A percentile compares a stretch with the other conserved stretches of the same genome.
Conservation (phyloP, 2,329 filamentous ascomycete species). For the Xylaria sp. region DNA sequence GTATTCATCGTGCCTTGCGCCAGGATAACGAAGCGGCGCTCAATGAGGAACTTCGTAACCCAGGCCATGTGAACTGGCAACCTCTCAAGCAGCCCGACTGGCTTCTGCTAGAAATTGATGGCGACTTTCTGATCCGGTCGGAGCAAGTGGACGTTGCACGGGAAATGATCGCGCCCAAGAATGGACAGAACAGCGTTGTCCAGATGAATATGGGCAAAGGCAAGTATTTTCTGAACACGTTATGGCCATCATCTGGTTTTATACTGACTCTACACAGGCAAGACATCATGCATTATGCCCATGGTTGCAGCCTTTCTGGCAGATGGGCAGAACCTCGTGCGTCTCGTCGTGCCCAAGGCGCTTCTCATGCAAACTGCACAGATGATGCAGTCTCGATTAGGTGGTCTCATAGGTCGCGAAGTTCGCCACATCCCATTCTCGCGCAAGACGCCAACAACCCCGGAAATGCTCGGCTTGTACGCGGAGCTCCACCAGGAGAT, state of each 20-base stretch:
- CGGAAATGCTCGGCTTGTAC: slow-evolving; percentile 35
- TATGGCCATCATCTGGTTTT: not conserved
- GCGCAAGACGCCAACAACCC: slow-evolving; percentile 39
- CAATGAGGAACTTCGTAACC: slow-evolving; percentile 41
- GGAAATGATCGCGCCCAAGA: slow-evolving; percentile 52
- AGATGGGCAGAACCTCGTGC: slow-evolving; percentile 40
- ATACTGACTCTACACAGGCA: slow-evolving; percentile 37
- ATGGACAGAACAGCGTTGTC: slow-evolving; percentile 51
- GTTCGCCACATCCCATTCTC: slow-evolving; percentile 56
- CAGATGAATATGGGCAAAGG: slow-evolving; percentile 63
- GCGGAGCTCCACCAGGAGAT: slow-evolving; percentile 36
- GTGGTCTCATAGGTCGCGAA: slow-evolving; percentile 49
- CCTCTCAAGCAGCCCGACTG: slow-evolving; percentile 52
- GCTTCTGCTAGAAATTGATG: slow-evolving; percentile 63
- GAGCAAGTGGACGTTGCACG: slow-evolving; percentile 58
- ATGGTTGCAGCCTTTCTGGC: slow-evolving; percentile 46
- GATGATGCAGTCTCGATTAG: slow-evolving; percentile 49
- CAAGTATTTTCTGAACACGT: slow-evolving; percentile 7
- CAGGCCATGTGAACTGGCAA: slow-evolving; percentile 55
- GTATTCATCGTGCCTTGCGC: slow-evolving; percentile 35
- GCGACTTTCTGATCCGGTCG: slow-evolving; percentile 55
- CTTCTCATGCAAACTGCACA: slow-evolving; percentile 55
- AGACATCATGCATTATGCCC: slow-evolving; percentile 55
- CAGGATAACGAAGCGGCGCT: slow-evolving; percentile 27
- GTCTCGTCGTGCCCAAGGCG: slow-evolving; percentile 54